Evolutionary conservation across 2,329 filamentous ascomycete species (phyloP).

Genomic region (Periconia digitata): DNA sequence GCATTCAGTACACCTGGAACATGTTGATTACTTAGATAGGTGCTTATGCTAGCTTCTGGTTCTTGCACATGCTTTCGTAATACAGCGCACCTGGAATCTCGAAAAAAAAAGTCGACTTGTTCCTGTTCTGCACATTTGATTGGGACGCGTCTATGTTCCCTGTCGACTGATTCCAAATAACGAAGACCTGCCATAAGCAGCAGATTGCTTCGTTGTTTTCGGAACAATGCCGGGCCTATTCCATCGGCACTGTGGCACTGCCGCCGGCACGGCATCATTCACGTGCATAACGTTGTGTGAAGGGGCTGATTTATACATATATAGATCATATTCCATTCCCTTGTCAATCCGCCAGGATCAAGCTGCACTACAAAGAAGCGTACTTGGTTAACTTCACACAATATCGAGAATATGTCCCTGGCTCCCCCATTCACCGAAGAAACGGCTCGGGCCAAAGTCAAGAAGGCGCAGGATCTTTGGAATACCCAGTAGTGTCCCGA

Average conservation of each 20-base stretch:
- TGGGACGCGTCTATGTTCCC: background rate
- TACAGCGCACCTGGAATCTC: constrained; percentile 10
- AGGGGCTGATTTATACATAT: too few species aligned
- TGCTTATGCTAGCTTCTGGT: constrained; percentile 1
- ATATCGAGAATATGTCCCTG: constrained; percentile 41
- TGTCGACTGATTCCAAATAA: constrained; percentile 2
- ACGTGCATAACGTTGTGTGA: too few species aligned
- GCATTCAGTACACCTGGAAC: too few species aligned
- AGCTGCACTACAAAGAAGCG: background rate
- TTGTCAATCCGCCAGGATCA: too few species aligned
- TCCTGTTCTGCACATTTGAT: constrained; percentile 4
- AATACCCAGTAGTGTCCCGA: constrained; percentile 64
- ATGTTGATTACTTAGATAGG: too few species aligned
- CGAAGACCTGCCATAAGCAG: background rate
- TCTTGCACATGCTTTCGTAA: too few species aligned
- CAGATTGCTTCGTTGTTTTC: background rate
- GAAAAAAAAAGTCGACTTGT: too few species aligned
- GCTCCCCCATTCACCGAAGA: constrained; percentile 75
- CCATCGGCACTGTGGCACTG: background rate
- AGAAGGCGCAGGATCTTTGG: constrained; percentile 81
- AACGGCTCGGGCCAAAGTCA: constrained; percentile 74
- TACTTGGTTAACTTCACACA: background rate
- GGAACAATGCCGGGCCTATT: background rate
- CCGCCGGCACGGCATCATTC: background rate
- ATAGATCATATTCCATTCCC: too few species aligned